Evolutionary conservation across 345 rosid species (phyloP), one percentile per base, ranked within the genome.

Genomic region (Erucastrum elatum): DNA sequence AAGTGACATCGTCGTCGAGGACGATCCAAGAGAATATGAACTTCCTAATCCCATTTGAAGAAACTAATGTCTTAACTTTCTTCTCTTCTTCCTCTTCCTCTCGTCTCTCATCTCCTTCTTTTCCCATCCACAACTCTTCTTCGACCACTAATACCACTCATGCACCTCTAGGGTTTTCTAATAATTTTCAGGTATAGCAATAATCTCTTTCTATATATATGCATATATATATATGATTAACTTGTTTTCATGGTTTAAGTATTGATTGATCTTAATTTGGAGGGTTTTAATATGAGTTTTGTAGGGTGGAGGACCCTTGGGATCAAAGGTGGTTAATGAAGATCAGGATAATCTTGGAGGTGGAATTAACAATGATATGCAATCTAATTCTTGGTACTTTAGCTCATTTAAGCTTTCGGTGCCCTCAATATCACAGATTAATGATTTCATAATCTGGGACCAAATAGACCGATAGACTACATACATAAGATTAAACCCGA

Each of bases 1-100:
- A 87, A 67, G 84, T 89, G 62, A 71, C 21, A 21, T 21, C 21
- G 21, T 21, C 21, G 21, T 21, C 21, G 21, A 21, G 21, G 21
- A 21, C 88, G 66, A 87, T 90, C 72, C 87, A 86, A 31, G 93
- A 87, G 65, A 75, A 80, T 70, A 91, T 93, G 90, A 87, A 91
- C 15, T 93, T 93, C 66, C 75, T 80, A 6, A 84, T 87, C 16
- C 96, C 88, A 26, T 91, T 87, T 66, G 93, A 93, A 78, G 98
- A 91, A 78, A 87, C 88, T 56, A 93, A 87, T 46, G 90, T 88
- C 15, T 78, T 91, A 41, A 89, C 88, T 64, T 93, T 93, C 82
- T 85, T 90, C 83, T 79, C 92, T 26, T 88, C 94, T n/a, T 49
- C 56, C 1, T 49, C 56, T n/a, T 49, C 56, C 5, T 49, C 56